Base-by-base conservation (phyloP, 2,329 filamentous ascomycete genomes). In the Endocalyx cinctus region DNA sequence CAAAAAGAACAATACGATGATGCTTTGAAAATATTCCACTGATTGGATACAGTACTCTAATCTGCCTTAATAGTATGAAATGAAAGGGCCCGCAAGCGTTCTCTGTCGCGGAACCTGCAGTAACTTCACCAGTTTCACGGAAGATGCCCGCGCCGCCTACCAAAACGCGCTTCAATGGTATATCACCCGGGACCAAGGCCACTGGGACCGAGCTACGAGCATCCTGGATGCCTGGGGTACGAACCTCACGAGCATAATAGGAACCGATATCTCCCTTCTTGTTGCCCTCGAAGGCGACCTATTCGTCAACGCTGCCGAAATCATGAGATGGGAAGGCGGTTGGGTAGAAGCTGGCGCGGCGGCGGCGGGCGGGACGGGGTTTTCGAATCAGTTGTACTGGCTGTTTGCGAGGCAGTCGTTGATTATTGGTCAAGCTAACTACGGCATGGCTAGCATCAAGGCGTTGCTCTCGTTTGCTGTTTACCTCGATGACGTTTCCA, bases 161-260 rank as follows among this genome's bases (percentile, higher is more conserved):
- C 62, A 65, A 33, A 63, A 64, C 28, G 53, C 62, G 5, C 42
- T 64, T 7, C 62, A 64, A 60, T 65, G 60, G 62, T 64, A 64
- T 30, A 62, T 66, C 34, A 65, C 63, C 1, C 45, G 47, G 6
- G 48, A 61, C 32, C 41, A 59, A 17, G 44, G 38, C 4, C 59
- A 65, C 30, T 63, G 55, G 55, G 43, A 57, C 8, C 37, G 36
- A 1, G 46, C 50, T 4, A 56, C 62, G 3, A 48, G 42, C 2
- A 66, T 66, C 26, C 43, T 66, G 0, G 56, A 67, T 29, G 52
- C 47, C 0, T 62, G 57, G 57, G 58, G 60, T 2, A 43, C 44
- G 5, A 56, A 50, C 15, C 35, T 62, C 7, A 57, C 50, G 5
- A 43, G 51, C 31, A 53, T 62, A 25, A 49, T 59, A 23, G 58